Evolutionary conservation across 192 early-diverging fungal species (phyloP), one percentile per base, ranked within the genome.

Genomic region (Entophlyctis luteolus): DNA sequence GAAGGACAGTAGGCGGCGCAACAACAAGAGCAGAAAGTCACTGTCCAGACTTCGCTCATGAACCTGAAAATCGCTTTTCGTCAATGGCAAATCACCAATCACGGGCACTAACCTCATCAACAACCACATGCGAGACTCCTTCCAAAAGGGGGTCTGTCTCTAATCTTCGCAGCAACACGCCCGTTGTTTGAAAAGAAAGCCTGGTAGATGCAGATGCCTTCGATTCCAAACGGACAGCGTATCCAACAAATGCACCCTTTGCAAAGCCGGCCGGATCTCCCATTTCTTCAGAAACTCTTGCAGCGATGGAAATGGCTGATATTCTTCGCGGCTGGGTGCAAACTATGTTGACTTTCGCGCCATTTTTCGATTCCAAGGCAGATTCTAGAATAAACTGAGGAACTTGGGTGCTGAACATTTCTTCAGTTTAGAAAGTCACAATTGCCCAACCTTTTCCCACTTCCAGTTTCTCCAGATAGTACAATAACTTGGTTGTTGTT

Each of bases 391-490:
- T 37, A 72, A 87, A 91, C 65, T 92, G 90, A 3, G 91, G 91
- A 31, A 91, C 82, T 72, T 92, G 91, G 12, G 91, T 93, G 68
- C 83, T 86, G 55, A 37, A 38, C 14, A 69, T 33, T 35, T 31
- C n/a, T 49, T 59, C 22, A 72, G 87, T 1, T 27, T 53, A 38
- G 29, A 48, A 2, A 55, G 18, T 10, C 27, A 18, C 27, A 2
- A 18, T 42, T 16, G 12, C 4, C 14, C 31, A 50, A 52, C 66
- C 65, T 53, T 62, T 59, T 47, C 8, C 35, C 62, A 73, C 78
- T 82, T 74, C 90, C 90, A 2, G 90, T 92, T 66, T 89, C 90
- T n/a, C 90, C 90, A 37, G 84, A 90, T 6, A 92, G 73, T 48
- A 92, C 80, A 6, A 91, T 63, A 1, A 92, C 87, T 59, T 84